Evolutionary conservation across 2,329 filamentous ascomycete genomes (phyloP).

Genomic region (Neopestalotiopsis clavispora): DNA sequence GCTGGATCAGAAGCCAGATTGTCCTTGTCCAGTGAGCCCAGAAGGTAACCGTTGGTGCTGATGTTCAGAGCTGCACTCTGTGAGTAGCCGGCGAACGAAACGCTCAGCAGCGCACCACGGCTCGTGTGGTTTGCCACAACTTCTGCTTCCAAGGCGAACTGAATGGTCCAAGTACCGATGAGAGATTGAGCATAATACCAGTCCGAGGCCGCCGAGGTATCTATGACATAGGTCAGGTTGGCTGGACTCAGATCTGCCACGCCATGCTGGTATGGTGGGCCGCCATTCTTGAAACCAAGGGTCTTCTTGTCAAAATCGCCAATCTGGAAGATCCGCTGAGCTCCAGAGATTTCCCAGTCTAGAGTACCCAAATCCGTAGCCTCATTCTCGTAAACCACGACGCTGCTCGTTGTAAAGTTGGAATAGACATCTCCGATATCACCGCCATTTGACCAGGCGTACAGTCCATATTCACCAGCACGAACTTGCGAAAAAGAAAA

Average conservation of each 20-base stretch:
- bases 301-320: constrained; percentile 52
- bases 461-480: constrained; percentile 48
- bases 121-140: not conserved
- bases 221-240: constrained; percentile 50
- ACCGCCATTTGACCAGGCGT: constrained; percentile 55
- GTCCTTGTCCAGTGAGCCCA: constrained; percentile 44
- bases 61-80: constrained; percentile 45
- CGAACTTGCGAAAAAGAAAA: constrained; percentile 51
- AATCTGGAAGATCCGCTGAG: constrained; percentile 50
- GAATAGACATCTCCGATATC: constrained; percentile 49
- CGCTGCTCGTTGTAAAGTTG: constrained; percentile 43
- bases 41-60: constrained; percentile 41
- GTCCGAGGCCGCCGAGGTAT: constrained; percentile 40
- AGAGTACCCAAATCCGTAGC: constrained; percentile 43
- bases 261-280: constrained; percentile 48
- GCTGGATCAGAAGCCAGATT: constrained; percentile 46
- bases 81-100: constrained; percentile 50
- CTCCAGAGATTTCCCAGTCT: constrained; percentile 43
- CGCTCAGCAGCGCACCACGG: constrained; percentile 41
- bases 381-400: constrained; percentile 40
- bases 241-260: constrained; percentile 48
- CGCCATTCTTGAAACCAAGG: constrained; percentile 47
- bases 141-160: constrained; percentile 29
- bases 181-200: constrained; percentile 55
- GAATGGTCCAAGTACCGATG: constrained; percentile 41